Percentiles rank a stretch among this genome's conserved stretches.
Conservation (phyloP, 192 early-diverging fungal genomes). For the Dissophora globulifera region DNA sequence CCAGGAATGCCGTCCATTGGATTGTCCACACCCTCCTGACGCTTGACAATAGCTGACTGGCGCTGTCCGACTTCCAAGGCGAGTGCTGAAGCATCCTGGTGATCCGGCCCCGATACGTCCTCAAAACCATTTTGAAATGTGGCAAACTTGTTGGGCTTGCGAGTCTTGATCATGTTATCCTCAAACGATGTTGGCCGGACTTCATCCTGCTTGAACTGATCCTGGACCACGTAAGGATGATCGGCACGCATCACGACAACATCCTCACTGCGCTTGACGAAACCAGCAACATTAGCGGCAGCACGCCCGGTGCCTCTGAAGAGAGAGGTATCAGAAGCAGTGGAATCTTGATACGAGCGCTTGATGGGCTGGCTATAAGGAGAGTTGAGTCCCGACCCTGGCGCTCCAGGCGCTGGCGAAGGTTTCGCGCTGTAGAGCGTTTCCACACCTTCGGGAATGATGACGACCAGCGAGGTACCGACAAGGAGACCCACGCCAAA, state of each 20-base stretch:
- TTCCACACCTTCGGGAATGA: conserved; percentile 95
- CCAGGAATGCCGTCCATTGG: background rate
- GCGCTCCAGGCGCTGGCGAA: background rate
- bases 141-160: conserved; percentile 5
- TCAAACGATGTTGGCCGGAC: conserved; percentile 14
- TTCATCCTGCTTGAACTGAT: conserved; percentile 10
- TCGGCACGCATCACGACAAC: conserved; percentile 12
- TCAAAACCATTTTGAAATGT: conserved; percentile 1
- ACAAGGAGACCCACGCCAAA: conserved; percentile 94
- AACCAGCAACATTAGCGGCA: background rate
- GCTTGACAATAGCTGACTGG: conserved; percentile 10
- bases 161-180: conserved; percentile 34
- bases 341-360: conserved; percentile 18
- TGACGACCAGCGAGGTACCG: conserved; percentile 91
- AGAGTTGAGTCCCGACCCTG: conserved; percentile 1
- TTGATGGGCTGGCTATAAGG: conserved; percentile 32
- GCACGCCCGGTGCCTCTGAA: background rate
- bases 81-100: background rate
- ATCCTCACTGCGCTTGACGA: conserved; percentile 14
- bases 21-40: conserved; percentile 13
- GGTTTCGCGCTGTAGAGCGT: conserved; percentile 69
- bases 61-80: background rate
- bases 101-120: conserved; percentile 2
- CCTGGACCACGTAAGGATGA: conserved; percentile 18
- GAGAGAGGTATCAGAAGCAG: conserved; percentile 3